phyloP scores from a whole-genome alignment of 805 yeast genomes.

The Suhomyces canberraensis region DNA sequence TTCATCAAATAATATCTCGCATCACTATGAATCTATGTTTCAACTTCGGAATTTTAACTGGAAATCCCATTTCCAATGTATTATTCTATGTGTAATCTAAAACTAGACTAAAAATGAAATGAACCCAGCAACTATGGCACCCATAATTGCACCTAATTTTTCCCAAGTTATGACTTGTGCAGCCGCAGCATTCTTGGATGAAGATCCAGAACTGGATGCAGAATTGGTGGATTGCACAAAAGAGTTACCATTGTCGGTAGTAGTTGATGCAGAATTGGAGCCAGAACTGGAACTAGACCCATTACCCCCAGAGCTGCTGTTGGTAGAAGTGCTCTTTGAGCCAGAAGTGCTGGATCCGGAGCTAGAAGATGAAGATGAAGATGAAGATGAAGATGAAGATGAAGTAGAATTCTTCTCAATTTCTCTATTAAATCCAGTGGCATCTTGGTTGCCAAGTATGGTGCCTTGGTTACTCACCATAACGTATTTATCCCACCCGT shows the following conservation, averaged over 20 bases:
- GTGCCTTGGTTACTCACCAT: constrained; percentile 63
- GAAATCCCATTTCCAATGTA: too few relatives aligned
- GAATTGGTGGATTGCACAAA: background rate
- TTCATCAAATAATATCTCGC: too few relatives aligned
- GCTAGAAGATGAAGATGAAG: constrained; percentile 8
- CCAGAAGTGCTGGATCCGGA: constrained; percentile 4
- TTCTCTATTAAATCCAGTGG: constrained; percentile 63
- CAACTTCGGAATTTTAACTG: too few relatives aligned
- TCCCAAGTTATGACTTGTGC: background rate
- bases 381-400: constrained; percentile 8
- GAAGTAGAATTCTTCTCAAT: constrained; percentile 13
- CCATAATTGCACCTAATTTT: constrained; percentile 6
- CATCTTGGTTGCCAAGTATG: constrained; percentile 54
- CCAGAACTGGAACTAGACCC: background rate
- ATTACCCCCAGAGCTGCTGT: background rate
- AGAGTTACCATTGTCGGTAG: constrained; percentile 6
- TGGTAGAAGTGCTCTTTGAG: constrained; percentile 2
- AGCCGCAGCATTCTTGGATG: background rate
- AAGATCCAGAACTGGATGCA: background rate
- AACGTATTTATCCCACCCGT: constrained; percentile 36
- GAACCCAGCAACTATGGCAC: constrained; percentile 18
- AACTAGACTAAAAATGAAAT: constrained; percentile 13
- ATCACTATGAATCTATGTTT: too few relatives aligned
- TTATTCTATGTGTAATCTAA: too few relatives aligned
- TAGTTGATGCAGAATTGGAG: constrained; percentile 1